A percentile compares a stretch with the other conserved stretches of the same genome.
phyloP scores from a whole-genome alignment of 2,329 filamentous ascomycete genomes.

The Pseudocercospora vitis region DNA sequence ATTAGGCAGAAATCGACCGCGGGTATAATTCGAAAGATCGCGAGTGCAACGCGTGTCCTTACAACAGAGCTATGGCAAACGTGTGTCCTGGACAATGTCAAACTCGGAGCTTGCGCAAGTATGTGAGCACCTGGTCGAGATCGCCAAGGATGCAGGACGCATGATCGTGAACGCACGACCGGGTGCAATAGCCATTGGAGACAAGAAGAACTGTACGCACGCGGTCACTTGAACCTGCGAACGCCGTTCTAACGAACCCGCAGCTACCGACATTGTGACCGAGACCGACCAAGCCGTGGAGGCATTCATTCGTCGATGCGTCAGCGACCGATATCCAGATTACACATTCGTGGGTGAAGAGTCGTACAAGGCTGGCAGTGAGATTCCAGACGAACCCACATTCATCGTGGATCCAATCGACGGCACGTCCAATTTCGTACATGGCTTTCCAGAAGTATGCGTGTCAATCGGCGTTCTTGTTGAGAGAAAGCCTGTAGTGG shows the following conservation, averaged over 20 bases:
- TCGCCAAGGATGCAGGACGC: not conserved
- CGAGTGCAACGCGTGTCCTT: too few species aligned
- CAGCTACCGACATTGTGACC: not conserved
- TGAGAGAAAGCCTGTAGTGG: not conserved
- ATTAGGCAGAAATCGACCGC: too few species aligned
- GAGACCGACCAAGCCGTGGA: not conserved
- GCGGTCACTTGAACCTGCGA: too few species aligned
- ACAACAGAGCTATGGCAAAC: not conserved
- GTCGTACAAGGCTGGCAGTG: not conserved
- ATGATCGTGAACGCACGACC: not conserved
- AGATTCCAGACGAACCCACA: not conserved
- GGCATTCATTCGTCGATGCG: not conserved
- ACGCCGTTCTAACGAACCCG: too few species aligned
- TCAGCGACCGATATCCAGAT: not conserved
- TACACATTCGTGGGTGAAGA: not conserved
- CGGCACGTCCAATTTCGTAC: not conserved
- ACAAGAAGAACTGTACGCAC: slow-evolving; percentile 1
- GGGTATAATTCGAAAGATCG: too few species aligned
- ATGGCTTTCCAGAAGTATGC: not conserved
- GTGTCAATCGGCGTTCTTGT: not conserved
- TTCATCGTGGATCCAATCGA: not conserved
- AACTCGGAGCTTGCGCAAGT: not conserved
- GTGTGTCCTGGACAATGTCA: not conserved
- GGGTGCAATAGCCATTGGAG: not conserved
- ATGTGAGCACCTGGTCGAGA: not conserved